These are phyloP conservation scores for Poa pratensis DNA, from an alignment of 176 grass and related monocot genomes.

Conservation along the genomic window DNA sequence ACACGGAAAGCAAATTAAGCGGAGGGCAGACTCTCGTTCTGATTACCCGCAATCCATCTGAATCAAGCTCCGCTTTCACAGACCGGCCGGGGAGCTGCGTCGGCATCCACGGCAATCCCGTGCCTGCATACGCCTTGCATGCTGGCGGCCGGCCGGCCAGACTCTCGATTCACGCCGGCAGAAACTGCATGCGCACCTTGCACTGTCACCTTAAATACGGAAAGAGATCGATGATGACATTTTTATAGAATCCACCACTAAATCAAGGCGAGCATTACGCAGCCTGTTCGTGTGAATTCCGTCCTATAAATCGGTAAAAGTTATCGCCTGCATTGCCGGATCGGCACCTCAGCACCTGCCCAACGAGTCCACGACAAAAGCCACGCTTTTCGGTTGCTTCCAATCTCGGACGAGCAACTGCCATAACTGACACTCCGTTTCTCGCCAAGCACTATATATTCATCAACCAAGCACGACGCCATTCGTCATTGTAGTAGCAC, in stretches of 20 bases:
- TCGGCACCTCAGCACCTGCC: background rate
- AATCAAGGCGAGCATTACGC: slow-evolving; percentile 21
- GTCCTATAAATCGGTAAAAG: background rate
- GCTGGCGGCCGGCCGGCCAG: slow-evolving; percentile 1
- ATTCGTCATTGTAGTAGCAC: background rate
- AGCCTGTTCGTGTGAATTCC: background rate
- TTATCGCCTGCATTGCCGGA: background rate
- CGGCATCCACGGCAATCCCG: slow-evolving; percentile 5
- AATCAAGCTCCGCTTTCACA: background rate
- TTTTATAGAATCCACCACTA: background rate
- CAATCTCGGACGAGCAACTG: background rate
- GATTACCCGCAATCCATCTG: background rate
- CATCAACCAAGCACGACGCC: background rate
- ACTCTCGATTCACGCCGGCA: slow-evolving; percentile 1
- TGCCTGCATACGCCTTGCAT: background rate
- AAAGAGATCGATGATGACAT: background rate
- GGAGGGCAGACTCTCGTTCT: background rate
- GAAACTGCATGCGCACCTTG: background rate
- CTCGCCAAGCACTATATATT: background rate
- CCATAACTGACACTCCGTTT: background rate
- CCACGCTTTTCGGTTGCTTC: background rate
- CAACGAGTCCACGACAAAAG: background rate
- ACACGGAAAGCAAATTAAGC: slow-evolving; percentile 14
- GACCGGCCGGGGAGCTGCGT: background rate
- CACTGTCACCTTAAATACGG: background rate